Percentiles rank a stretch among this genome's conserved stretches.
Evolutionary conservation across 768 basidiomycete species (phyloP).

Genomic region (Candolleomyces eurysporus): DNA sequence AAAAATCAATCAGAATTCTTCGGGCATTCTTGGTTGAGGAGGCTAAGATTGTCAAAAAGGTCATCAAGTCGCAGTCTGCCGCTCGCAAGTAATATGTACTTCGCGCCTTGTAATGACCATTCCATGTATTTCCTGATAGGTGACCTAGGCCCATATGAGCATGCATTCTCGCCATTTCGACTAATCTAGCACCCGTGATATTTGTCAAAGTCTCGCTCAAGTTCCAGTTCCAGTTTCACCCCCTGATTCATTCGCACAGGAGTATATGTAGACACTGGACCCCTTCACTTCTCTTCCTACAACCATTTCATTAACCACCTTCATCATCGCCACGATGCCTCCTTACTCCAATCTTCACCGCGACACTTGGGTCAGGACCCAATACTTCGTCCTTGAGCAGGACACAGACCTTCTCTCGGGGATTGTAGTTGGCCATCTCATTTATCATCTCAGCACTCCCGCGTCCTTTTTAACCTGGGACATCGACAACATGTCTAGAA

Average conservation of each 20-base stretch:
- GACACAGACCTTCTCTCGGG: background rate
- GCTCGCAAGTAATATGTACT: constrained; percentile 37
- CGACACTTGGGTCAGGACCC: too few species aligned
- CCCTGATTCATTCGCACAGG: too few species aligned
- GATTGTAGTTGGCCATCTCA: background rate
- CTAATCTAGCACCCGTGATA: too few species aligned
- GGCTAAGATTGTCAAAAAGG: constrained; percentile 99
- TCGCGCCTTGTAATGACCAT: background rate
- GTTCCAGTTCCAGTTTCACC: too few species aligned
- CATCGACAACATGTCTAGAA: background rate
- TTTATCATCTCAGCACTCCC: background rate
- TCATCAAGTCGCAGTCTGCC: constrained; percentile 86
- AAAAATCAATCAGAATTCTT: constrained; percentile 66
- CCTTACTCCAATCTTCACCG: too few species aligned
- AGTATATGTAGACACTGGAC: too few species aligned
- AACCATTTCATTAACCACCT: too few species aligned
- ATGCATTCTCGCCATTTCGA: background rate
- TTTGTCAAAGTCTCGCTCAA: too few species aligned
- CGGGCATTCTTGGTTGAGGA: constrained; percentile 99
- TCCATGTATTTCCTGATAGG: constrained; percentile 1
- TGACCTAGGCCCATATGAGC: constrained; percentile 4
- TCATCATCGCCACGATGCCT: too few species aligned
- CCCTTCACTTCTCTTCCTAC: too few species aligned
- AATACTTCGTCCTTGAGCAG: background rate
- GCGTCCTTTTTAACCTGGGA: background rate